Base-by-base conservation (phyloP, 2,329 filamentous ascomycete genomes). In the Tricladium varicosporioides region DNA sequence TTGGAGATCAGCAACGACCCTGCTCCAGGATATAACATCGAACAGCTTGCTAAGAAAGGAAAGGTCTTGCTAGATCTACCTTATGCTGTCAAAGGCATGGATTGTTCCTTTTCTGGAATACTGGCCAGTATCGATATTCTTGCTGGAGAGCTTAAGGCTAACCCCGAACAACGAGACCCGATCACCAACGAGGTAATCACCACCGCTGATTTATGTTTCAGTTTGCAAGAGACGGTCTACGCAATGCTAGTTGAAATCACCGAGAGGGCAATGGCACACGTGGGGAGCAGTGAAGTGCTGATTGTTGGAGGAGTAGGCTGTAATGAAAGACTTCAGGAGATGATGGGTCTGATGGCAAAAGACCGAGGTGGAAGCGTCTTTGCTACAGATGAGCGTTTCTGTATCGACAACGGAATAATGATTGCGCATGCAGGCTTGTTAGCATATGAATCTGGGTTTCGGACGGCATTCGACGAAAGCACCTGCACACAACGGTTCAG, bases 331-430 rank as follows among this genome's bases (percentile, higher is more conserved):
- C 72, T 99, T 64, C 94, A 99, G 77, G 85, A 96, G 68, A 99
- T 99, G 94, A 99, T 99, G 94, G 92, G 91, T 14, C 79, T 88
- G 48, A 99, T 99, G 94, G 93, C 92, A 14, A 79, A 79, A 46
- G 92, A 96, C 72, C 79, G 94, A 40, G 91, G 92, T 53, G 94
- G 94, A 3, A 92, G 85, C 67, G 91, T 97, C 2, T 97, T 89
- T 75, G 92, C 94, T 19, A 97, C 93, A 0, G 94, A 99, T 71
- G 94, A 99, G 78, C 81, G 94, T 47, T 99, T 96, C 72, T 99
- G 94, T 72, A 99, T 99, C 66, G 94, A 99, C 74, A 99, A 99
- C 68, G 94, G 94, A 49, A 97, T 99, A 70, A 99, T 99, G 94
- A 99, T 99, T 76, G 94, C 94, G 1, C 93, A 99, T 73, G 94